Evolutionary conservation across 2,329 filamentous ascomycete species (phyloP).

Genomic region (Neonectria magnoliae): DNA sequence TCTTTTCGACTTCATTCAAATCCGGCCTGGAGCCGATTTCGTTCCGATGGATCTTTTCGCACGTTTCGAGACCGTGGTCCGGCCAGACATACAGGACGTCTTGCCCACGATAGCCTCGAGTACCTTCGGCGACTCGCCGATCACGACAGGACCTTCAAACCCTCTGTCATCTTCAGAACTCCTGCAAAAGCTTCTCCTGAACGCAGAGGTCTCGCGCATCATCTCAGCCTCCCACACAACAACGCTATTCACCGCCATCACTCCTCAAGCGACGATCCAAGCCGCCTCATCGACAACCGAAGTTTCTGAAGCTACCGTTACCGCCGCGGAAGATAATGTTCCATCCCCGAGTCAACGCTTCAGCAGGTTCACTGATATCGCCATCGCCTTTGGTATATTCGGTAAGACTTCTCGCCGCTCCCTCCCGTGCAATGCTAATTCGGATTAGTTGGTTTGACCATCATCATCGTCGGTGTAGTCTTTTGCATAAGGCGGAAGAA

Average conservation of each 20-base stretch:
- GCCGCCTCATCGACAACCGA: slow-evolving; percentile 12
- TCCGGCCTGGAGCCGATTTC: not conserved
- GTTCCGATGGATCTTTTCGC: not conserved
- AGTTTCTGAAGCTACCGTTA: slow-evolving; percentile 22
- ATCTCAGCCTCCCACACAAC: slow-evolving; percentile 37
- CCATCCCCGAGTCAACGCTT: slow-evolving; percentile 11
- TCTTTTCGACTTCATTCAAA: not conserved
- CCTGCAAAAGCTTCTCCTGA: slow-evolving; percentile 13
- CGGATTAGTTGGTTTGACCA: not conserved
- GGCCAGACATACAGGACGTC: not conserved
- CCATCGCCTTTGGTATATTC: slow-evolving; percentile 34
- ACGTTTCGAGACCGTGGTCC: not conserved
- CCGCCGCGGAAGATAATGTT: slow-evolving; percentile 22
- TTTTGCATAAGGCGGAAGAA: not conserved
- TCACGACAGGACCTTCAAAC: not conserved
- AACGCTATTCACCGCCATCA: slow-evolving; percentile 37
- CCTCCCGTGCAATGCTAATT: not conserved
- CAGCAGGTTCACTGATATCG: slow-evolving; percentile 30
- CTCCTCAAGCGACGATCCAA: slow-evolving; percentile 23
- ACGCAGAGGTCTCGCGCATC: slow-evolving; percentile 35
- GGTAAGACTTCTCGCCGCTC: not conserved
- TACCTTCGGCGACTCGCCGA: not conserved
- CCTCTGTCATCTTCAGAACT: not conserved
- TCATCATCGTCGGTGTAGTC: slow-evolving; percentile 1
- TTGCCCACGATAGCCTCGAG: not conserved